Base-by-base conservation (phyloP, 331 rosid species). In the Erythrophleum ivorense region DNA sequence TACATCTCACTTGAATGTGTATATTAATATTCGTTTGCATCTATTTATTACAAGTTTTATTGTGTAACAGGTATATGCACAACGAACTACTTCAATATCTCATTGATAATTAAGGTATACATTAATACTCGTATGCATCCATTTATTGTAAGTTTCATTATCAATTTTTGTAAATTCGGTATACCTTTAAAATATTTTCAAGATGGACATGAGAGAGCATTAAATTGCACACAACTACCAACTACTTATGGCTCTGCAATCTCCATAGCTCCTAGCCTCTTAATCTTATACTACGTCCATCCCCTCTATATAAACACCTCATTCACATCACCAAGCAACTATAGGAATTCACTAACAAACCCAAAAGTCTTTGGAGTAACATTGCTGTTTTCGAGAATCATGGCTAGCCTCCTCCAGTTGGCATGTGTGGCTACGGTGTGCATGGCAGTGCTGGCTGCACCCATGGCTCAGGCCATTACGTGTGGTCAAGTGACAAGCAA, bases 391-490 rank as follows among this genome's bases (percentile, higher is more conserved):
- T 18, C 12, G 75, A 85, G 21, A 53, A 82, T 8, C 24, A 67
- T 86, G 89, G 85, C 50, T 2, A 71, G 75, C 50, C 45, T 76
- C 4, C 19, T 73, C 4, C 83, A 85, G 83, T 21, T 84, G 14
- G 79, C 81, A n/a, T 79, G 40, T 9, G 63, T 73, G 67, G 55
- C 83, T 14, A 40, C 82, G 3, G 24, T 84, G 72, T 85, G 88
- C 86, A 67, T 83, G 77, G 73, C 55, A 3, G 18, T 83, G 66
- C 38, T 29, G 19, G 74, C 43, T 55, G 79, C 81, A 46, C 82
- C 81, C 73, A 33, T 66, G 9, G 77, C 74, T 0, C 59, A 74
- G 3, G 85, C 84, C 43, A 50, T 86, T 14, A 41, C 82, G 3
- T 91, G 93, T 62, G 45, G 50, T 0, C 77, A 82, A 12, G 79